Evolutionary conservation across 2,329 filamentous ascomycete species (phyloP), one percentile per base, ranked within the genome.

Genomic region (Apiospora phragmitis): DNA sequence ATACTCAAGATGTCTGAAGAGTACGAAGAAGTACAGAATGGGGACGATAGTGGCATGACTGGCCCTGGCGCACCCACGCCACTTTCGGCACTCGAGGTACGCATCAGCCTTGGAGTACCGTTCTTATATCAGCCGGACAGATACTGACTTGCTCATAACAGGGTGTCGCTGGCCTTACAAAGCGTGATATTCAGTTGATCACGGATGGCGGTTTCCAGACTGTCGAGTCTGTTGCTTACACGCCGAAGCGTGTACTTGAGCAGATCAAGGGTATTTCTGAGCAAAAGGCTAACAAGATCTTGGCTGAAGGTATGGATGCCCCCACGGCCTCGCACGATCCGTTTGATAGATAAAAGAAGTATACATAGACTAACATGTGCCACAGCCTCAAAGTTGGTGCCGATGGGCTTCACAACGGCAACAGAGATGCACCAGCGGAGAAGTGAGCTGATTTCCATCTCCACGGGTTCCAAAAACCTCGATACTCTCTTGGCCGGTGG

Each of bases 221-320:
- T 0, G 94, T 99, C 47, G 96, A 99, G 82, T 92, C 95, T 2
- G 93, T 99, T 72, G 96, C 96, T 67, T 99, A 99, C 80, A 98
- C 90, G 3, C 90, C 96, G 80, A 93, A 89, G 69, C 90, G 95
- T 78, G 85, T 92, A 70, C 85, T 99, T 24, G 95, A 99, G 81
- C 94, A 97, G 80, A 95, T 99, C 82, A 99, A 98, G 81, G 96
- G 96, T 70, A 97, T 99, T 43, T 99, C 96, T 1, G 95, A 98
- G 83, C 93, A 97, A 79, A 99, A 99, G 81, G 96, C 97, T 2
- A 91, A 90, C 43, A 98, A 98, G 79, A 91, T 99, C 51, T 86
- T 99, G 38, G 90, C 90, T 18, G 96, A 98, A 86, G 95, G 95
- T 95, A 81, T 74, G 83, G 7, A 12, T n/a, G 16, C n/a, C 41